A percentile compares a stretch with the other conserved stretches of the same genome.
phyloP scores from a whole-genome alignment of 805 yeast genomes.

The Osmozyma mogii region DNA sequence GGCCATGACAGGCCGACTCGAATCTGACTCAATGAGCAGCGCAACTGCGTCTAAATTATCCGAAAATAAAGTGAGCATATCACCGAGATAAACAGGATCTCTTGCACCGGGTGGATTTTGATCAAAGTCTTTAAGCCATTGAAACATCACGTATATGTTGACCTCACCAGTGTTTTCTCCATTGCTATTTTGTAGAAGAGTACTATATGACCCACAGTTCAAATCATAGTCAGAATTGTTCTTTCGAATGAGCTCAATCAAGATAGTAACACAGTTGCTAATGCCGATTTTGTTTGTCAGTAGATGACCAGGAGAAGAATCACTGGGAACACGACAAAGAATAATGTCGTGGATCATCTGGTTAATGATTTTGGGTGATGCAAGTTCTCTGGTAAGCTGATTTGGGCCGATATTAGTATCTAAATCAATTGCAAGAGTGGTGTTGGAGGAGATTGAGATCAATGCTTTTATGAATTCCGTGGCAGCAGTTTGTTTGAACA shows the following conservation, averaged over 20 bases:
- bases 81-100: conserved; percentile 90
- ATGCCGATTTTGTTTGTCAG: conserved; percentile 71
- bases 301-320: not conserved
- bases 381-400: conserved; percentile 85
- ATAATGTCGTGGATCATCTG: conserved; percentile 72
- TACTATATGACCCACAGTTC: conserved; percentile 74
- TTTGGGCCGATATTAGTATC: conserved; percentile 95
- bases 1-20: conserved; percentile 12
- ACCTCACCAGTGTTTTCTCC: conserved; percentile 28
- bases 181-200: conserved; percentile 34
- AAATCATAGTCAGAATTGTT: conserved; percentile 94
- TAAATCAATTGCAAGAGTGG: conserved; percentile 61
- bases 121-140: conserved; percentile 46
- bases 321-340: conserved; percentile 15
- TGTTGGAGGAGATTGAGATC: conserved; percentile 85
- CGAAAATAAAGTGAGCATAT: conserved; percentile 71
- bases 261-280: conserved; percentile 89
- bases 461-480: conserved; percentile 94
- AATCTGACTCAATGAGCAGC: conserved; percentile 46
- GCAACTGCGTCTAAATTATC: conserved; percentile 59
- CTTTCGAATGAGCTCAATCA: conserved; percentile 89
- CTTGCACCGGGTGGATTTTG: conserved; percentile 89
- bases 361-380: conserved; percentile 61
- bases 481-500: conserved; percentile 76
- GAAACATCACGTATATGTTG: conserved; percentile 34